phyloP scores from a whole-genome alignment of 1,139 yeast species.

The Spathaspora sp. region DNA sequence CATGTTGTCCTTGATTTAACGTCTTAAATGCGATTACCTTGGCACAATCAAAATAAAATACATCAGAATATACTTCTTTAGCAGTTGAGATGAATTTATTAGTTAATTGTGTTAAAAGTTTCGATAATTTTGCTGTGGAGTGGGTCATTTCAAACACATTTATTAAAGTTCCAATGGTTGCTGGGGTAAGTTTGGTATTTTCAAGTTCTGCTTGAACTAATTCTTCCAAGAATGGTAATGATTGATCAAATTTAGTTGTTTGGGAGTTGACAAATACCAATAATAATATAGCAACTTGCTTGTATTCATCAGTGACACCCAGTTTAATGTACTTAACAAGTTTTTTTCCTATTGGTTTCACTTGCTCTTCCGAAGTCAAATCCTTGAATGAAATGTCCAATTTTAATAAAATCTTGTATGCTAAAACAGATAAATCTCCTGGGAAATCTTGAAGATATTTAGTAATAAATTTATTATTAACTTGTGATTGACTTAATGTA shows the following conservation, averaged over 20 bases:
- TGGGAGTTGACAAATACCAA: constrained; percentile 47
- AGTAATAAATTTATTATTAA: constrained; percentile 19
- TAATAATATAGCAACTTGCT: constrained; percentile 34
- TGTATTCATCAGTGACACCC: constrained; percentile 4
- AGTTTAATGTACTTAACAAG: constrained; percentile 24
- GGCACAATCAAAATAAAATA: constrained; percentile 35
- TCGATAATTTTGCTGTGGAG: constrained; percentile 22
- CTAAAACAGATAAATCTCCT: constrained; percentile 34
- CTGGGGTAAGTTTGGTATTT: constrained; percentile 29
- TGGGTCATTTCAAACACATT: constrained; percentile 45
- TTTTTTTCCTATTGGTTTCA: constrained; percentile 22
- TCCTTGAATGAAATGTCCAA: constrained; percentile 31
- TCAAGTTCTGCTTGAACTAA: constrained; percentile 20
- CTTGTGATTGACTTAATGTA: constrained; percentile 29
- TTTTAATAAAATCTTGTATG: constrained; percentile 30
- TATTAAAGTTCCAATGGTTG: constrained; percentile 45
- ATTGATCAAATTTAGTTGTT: constrained; percentile 43
- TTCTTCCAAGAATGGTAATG: constrained; percentile 42
- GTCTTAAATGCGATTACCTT: constrained; percentile 51
- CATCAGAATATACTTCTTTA: constrained; percentile 21
- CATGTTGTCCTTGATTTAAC: constrained; percentile 30
- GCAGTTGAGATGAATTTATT: constrained; percentile 20
- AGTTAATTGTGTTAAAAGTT: constrained; percentile 24
- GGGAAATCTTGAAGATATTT: constrained; percentile 24
- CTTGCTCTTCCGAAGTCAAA: constrained; percentile 18